Percentiles rank a stretch among this genome's conserved stretches.
Conservation (phyloP, 2,329 filamentous ascomycete genomes). For the Seiridium cupressi region DNA sequence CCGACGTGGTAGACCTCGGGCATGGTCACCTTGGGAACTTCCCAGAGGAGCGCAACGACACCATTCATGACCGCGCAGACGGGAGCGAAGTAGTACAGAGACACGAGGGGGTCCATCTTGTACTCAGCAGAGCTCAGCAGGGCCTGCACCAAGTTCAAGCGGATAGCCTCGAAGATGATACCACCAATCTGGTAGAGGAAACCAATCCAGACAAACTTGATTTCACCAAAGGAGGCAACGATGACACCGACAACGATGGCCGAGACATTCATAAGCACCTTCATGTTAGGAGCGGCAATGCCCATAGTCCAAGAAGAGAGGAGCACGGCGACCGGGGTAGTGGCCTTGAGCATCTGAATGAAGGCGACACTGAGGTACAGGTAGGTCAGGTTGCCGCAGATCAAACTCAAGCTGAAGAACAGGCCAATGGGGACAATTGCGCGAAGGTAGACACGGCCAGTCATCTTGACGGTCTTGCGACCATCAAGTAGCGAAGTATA, state of each 20-base stretch:
- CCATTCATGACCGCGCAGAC: constrained; percentile 83
- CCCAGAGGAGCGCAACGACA: constrained; percentile 68
- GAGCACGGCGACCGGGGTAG: constrained; percentile 89
- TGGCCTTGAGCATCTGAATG: constrained; percentile 99
- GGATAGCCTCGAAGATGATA: constrained; percentile 78
- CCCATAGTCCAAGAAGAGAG: constrained; percentile 86
- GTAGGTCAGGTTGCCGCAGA: constrained; percentile 95
- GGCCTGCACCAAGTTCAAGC: constrained; percentile 81
- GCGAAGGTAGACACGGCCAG: constrained; percentile 84
- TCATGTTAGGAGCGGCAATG: constrained; percentile 78
- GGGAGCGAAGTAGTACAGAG: constrained; percentile 86
- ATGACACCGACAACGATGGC: constrained; percentile 93
- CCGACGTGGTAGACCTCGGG: constrained; percentile 73
- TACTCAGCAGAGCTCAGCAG: constrained; percentile 79
- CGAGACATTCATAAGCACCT: constrained; percentile 87
- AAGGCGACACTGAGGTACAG: constrained; percentile 94
- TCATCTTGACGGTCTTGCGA: constrained; percentile 97
- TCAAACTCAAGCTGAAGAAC: constrained; percentile 94
- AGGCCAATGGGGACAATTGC: constrained; percentile 93
- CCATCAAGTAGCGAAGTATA: constrained; percentile 90
- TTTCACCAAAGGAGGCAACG: constrained; percentile 92
- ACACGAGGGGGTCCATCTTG: constrained; percentile 90
- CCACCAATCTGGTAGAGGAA: constrained; percentile 78
- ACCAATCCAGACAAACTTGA: constrained; percentile 81
- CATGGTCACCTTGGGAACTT: constrained; percentile 68